These are phyloP conservation scores for Starmerella cellae DNA, from an alignment of 805 yeast species.

Conservation along the genomic window DNA sequence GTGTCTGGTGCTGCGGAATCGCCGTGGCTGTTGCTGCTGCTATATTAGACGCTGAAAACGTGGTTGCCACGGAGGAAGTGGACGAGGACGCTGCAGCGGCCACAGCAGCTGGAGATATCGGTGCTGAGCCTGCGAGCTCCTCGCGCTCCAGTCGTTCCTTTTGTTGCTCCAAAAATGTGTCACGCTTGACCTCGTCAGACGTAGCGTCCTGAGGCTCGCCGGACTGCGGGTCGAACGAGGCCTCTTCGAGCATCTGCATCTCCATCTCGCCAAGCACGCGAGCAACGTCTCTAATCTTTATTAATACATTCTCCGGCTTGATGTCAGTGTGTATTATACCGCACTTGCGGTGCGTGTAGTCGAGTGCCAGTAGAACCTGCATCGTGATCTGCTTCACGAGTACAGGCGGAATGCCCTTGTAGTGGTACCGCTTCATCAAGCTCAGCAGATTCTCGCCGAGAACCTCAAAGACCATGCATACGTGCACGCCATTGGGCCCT, in stretches of 20 bases:
- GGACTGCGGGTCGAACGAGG: not conserved
- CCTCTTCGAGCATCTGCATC: not conserved
- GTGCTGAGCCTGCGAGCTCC: constrained; percentile 21
- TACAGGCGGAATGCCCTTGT: constrained; percentile 63
- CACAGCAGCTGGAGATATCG: not conserved
- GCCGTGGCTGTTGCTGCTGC: no score
- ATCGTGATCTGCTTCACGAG: constrained; percentile 72
- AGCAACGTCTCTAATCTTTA: constrained; percentile 75
- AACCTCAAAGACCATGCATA: constrained; percentile 95
- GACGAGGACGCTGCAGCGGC: no score
- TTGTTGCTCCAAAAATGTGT: constrained; percentile 1
- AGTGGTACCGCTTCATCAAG: constrained; percentile 61
- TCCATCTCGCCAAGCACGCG: constrained; percentile 47
- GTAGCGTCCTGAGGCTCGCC: not conserved
- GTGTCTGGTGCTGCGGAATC: no score
- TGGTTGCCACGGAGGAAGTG: not conserved
- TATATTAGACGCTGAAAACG: not conserved
- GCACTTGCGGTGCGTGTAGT: constrained; percentile 56
- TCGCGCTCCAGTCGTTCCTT: not conserved
- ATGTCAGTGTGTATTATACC: constrained; percentile 66
- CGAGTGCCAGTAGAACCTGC: constrained; percentile 60
- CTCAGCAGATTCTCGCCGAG: constrained; percentile 87
- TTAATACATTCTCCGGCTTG: constrained; percentile 63
- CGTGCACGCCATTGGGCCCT: constrained; percentile 87
- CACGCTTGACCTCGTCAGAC: not conserved